phyloP scores from a whole-genome alignment of 257 asterid genomes.

The Ilex asprella region DNA sequence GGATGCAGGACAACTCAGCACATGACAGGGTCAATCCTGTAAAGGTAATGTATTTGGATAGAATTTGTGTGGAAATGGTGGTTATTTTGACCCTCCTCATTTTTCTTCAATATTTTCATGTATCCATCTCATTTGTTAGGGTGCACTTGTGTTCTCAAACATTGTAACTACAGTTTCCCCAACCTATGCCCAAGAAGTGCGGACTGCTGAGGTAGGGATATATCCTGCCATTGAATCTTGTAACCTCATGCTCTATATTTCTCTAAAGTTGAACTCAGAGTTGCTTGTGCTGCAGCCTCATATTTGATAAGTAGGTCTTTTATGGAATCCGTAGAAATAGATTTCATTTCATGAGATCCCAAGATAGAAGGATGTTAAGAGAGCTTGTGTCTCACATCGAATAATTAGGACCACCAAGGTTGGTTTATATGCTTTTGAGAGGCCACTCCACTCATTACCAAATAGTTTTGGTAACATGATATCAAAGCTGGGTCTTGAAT shows the following conservation, averaged over 20 bases:
- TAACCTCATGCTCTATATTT: background rate
- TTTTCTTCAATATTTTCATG: conserved; percentile 5
- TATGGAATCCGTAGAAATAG: too few relatives aligned
- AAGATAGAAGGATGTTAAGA: background rate
- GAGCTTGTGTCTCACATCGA: background rate
- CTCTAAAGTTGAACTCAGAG: background rate
- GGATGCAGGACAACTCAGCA: conserved; percentile 92
- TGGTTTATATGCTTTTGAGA: too few relatives aligned
- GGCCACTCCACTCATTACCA: too few relatives aligned
- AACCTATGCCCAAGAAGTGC: conserved; percentile 93
- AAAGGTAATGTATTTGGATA: conserved; percentile 43
- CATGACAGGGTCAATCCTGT: conserved; percentile 75
- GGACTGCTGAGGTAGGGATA: conserved; percentile 60
- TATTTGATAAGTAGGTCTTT: background rate
- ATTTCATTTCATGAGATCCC: too few relatives aligned
- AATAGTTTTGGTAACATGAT: too few relatives aligned
- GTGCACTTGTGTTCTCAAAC: conserved; percentile 94
- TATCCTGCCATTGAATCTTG: conserved; percentile 5
- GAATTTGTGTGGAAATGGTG: background rate
- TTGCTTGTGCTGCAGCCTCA: background rate
- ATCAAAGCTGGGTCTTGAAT: too few relatives aligned
- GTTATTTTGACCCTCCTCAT: conserved; percentile 7
- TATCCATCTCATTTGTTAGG: conserved; percentile 43
- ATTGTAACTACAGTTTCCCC: conserved; percentile 98
- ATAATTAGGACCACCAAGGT: too few relatives aligned